Evolutionary conservation across 306 rosid species (phyloP).

Genomic region (Trichosanthes cucumerina): DNA sequence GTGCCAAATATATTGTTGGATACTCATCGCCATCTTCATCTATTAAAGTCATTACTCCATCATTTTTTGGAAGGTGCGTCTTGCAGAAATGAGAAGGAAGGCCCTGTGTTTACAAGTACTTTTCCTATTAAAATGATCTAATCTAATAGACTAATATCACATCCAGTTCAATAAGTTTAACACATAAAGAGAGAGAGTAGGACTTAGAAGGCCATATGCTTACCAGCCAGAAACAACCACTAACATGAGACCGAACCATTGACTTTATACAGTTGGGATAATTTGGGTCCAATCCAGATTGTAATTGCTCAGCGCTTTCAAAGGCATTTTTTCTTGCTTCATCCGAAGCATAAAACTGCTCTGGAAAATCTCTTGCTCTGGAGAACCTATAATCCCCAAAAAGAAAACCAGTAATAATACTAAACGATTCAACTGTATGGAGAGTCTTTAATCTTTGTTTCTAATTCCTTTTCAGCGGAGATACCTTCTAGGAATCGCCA

Average conservation of each 20-base stretch:
- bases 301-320: slow-evolving; percentile 41
- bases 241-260: slow-evolving; percentile 76
- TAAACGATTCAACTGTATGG: background rate
- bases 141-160: background rate
- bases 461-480: background rate
- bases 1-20: slow-evolving; percentile 37
- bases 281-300: slow-evolving; percentile 26
- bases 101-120: slow-evolving; percentile 33
- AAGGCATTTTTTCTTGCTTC: slow-evolving; percentile 45
- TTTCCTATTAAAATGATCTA: slow-evolving; percentile 3
- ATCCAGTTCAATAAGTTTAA: background rate
- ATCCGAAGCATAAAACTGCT: slow-evolving; percentile 46
- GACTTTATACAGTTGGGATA: slow-evolving; percentile 46
- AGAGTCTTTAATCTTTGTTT: background rate
- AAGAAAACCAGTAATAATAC: background rate
- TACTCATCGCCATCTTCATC: slow-evolving; percentile 56
- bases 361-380: slow-evolving; percentile 46
- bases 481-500: slow-evolving; percentile 44
- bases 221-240: slow-evolving; percentile 95
- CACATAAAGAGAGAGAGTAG: background rate
- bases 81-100: slow-evolving; percentile 46
- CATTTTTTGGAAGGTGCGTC: slow-evolving; percentile 36
- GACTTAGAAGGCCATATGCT: background rate
- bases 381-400: slow-evolving; percentile 10
- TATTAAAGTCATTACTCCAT: slow-evolving; percentile 32